Percentiles rank a stretch among this genome's conserved stretches.
Conservation (phyloP, 225 moss, liverwort and hornwort genomes). For the Pseudoscleropodium purum region DNA sequence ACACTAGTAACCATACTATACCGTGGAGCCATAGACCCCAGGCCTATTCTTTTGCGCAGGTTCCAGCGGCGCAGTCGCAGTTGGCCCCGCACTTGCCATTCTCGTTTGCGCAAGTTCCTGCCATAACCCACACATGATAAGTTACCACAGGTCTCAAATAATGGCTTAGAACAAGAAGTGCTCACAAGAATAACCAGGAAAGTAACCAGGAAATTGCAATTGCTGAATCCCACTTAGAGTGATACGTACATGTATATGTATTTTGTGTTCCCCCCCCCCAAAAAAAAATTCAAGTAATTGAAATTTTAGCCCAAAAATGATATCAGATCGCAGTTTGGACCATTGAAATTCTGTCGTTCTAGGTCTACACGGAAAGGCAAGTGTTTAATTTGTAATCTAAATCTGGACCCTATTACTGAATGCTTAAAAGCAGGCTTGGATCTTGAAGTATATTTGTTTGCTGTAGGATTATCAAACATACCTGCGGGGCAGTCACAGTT, state of each 20-base stretch:
- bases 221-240: not conserved
- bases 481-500: constrained; percentile 27
- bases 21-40: not conserved
- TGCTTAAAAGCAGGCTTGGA: not conserved
- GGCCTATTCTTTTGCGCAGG: constrained; percentile 15
- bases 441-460: not conserved
- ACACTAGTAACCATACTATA: not conserved
- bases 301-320: not conserved
- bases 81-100: constrained; percentile 42
- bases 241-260: not conserved
- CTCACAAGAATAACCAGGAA: not conserved
- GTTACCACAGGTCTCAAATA: not conserved
- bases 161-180: too few relatives aligned
- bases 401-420: not conserved
- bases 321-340: not conserved
- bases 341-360: not conserved
- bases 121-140: not conserved
- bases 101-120: constrained; percentile 28
- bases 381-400: too few relatives aligned
- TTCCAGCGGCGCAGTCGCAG: constrained; percentile 22
- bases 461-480: not conserved
- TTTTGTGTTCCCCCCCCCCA: not conserved
- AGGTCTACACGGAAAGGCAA: too few relatives aligned
- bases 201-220: not conserved
- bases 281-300: not conserved